These are phyloP conservation scores for Rhizopogon sp. DNA, from an alignment of 768 basidiomycete species.

Conservation along the genomic window DNA sequence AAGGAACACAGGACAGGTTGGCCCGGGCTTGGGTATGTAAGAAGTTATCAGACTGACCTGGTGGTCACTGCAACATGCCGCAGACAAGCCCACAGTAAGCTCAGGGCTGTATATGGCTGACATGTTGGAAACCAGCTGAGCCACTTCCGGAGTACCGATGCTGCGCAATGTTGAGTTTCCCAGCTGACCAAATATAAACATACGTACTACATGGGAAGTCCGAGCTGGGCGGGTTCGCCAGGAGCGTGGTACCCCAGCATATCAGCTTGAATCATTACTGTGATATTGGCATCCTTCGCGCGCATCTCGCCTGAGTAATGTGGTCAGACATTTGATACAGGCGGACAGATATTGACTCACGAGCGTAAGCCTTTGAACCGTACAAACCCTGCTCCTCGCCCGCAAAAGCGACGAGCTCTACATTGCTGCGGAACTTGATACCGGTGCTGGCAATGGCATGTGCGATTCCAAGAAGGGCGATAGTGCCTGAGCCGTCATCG, in stretches of 20 bases:
- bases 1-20: conserved; percentile 1
- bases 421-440: conserved; percentile 68
- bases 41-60: conserved; percentile 41
- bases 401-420: conserved; percentile 80
- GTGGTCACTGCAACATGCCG: conserved; percentile 91
- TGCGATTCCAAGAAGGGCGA: conserved; percentile 76
- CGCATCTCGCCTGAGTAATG: conserved; percentile 49
- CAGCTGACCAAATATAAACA: background rate
- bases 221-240: conserved; percentile 79
- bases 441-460: conserved; percentile 62
- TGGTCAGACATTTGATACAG: background rate
- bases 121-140: conserved; percentile 69
- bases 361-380: conserved; percentile 75
- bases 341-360: conserved; percentile 38
- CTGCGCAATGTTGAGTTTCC: conserved; percentile 30
- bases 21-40: background rate
- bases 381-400: conserved; percentile 90
- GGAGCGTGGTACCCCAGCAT: conserved; percentile 85
- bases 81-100: conserved; percentile 60
- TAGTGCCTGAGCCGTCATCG: conserved; percentile 61
- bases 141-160: conserved; percentile 74
- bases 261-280: conserved; percentile 86
- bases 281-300: conserved; percentile 55
- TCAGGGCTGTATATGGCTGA: conserved; percentile 81
- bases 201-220: conserved; percentile 65